Percentiles rank a stretch among this genome's conserved stretches.
Evolutionary conservation across 2,329 filamentous ascomycete species (phyloP).

Genomic region (Hyphodiscus sp.): DNA sequence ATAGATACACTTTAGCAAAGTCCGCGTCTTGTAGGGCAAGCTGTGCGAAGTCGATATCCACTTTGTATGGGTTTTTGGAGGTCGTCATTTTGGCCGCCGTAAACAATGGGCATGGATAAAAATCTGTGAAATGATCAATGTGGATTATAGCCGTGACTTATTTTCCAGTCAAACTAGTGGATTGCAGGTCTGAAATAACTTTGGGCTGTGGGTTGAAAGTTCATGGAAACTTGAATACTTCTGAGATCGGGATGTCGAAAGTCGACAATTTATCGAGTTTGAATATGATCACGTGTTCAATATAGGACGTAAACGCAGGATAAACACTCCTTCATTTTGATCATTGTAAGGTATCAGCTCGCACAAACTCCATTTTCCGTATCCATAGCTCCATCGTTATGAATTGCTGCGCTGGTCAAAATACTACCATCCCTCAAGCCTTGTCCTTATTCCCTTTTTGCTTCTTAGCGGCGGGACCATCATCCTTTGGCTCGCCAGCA

Average conservation of each 20-base stretch:
- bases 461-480: constrained; percentile 31
- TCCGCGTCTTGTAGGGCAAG: constrained; percentile 52
- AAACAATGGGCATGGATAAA: not conserved
- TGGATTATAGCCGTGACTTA: too few relatives aligned
- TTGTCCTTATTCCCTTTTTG: constrained; percentile 26
- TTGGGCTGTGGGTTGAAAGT: not conserved
- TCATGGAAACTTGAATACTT: not conserved
- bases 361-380: too few relatives aligned
- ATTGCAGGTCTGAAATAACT: not conserved
- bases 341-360: too few relatives aligned
- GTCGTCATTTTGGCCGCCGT: constrained; percentile 16
- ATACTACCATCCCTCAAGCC: not conserved
- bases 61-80: constrained; percentile 43
- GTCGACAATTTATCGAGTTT: not conserved
- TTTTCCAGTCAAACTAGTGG: too few relatives aligned
- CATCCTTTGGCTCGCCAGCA: constrained; percentile 29
- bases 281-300: not conserved
- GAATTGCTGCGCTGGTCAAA: not conserved
- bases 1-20: constrained; percentile 50
- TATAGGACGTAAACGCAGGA: not conserved
- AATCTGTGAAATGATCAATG: not conserved
- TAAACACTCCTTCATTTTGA: not conserved
- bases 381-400: not conserved
- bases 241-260: not conserved
- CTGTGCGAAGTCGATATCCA: constrained; percentile 54